Evolutionary conservation across 345 rosid species (phyloP).

Genomic region (Cochlearia excelsa): DNA sequence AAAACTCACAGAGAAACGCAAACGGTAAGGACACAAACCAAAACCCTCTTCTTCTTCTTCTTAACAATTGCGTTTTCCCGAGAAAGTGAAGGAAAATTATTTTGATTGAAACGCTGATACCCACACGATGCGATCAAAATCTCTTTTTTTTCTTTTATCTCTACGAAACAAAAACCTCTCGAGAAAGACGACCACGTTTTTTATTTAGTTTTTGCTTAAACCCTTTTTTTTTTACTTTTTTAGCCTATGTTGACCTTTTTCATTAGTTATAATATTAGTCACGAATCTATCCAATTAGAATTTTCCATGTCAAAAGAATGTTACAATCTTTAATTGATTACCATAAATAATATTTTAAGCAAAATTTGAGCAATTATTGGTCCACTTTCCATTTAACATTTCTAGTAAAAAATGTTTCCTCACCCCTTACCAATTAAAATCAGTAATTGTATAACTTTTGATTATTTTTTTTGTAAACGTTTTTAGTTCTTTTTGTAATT

Average conservation of each 20-base stretch:
- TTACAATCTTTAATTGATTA: not conserved
- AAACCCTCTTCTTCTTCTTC: no score
- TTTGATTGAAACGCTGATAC: conserved; percentile 35
- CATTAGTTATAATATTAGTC: conserved; percentile 46
- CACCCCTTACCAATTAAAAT: no score
- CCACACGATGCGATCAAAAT: conserved; percentile 37
- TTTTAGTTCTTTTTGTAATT: not conserved
- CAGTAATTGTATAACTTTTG: not conserved
- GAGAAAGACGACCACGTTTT: conserved; percentile 46
- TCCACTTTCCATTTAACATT: no score
- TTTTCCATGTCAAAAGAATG: conserved; percentile 9
- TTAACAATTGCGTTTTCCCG: not conserved
- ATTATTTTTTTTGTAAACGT: no score
- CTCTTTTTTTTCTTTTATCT: conserved; percentile 16
- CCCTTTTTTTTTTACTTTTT: conserved; percentile 36
- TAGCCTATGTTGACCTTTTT: conserved; percentile 37
- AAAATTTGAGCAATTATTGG: no score
- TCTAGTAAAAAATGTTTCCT: no score
- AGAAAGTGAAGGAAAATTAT: not conserved
- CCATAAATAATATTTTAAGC: not conserved
- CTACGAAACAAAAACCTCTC: conserved; percentile 47
- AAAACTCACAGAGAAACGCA: no score
- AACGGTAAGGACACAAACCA: no score
- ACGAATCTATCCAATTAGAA: conserved; percentile 8
- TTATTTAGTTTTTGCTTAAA: conserved; percentile 38